Percentiles rank a stretch among this genome's conserved stretches.
These are phyloP conservation scores for Chalaropsis thielavioides DNA, from an alignment of 2,329 filamentous ascomycete genomes.

Conservation along the genomic window DNA sequence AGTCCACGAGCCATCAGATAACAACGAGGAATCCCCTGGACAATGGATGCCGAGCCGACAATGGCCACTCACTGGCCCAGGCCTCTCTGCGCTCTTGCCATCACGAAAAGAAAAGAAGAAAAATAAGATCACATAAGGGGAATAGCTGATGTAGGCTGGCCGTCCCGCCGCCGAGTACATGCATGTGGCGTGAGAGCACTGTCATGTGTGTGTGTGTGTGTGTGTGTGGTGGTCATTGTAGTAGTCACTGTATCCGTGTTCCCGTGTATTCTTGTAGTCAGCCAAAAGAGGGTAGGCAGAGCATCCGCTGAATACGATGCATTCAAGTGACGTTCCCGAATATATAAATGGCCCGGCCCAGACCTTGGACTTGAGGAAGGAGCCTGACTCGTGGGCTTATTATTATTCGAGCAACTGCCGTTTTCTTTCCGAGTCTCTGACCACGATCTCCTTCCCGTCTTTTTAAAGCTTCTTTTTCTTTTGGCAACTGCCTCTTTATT, in stretches of 20 bases:
- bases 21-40: neutral
- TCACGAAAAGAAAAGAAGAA: neutral
- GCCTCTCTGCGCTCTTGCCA: neutral
- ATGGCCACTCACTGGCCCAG: neutral
- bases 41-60: neutral
- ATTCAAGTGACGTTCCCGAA: neutral
- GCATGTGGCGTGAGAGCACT: neutral
- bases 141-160: neutral
- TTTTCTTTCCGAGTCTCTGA: neutral
- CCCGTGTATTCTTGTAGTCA: neutral
- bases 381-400: neutral
- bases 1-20: neutral
- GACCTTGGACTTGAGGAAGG: neutral
- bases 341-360: neutral
- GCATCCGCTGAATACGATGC: too few relatives aligned
- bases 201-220: neutral
- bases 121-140: too few relatives aligned
- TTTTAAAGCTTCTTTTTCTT: neutral
- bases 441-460: neutral
- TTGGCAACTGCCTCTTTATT: neutral
- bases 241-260: neutral
- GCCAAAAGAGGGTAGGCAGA: too few relatives aligned
- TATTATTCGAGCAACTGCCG: neutral
- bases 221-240: neutral
- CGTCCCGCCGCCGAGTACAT: neutral